Conservation (phyloP, 2,329 filamentous ascomycete species). For the Neofusicoccum sp. region DNA sequence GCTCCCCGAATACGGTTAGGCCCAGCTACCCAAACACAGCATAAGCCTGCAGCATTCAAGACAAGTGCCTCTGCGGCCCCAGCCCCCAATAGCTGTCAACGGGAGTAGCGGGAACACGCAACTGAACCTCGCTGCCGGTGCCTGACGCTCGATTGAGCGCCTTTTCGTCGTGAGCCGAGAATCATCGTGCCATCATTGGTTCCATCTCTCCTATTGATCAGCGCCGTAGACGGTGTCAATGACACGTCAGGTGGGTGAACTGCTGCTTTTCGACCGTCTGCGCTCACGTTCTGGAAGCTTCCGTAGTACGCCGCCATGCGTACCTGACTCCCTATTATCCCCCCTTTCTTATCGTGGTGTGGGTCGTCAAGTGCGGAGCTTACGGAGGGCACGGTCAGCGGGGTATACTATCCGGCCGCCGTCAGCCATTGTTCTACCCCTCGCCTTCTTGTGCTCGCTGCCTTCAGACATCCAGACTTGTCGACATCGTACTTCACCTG, state of each 20-base stretch:
- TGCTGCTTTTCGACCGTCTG: not conserved
- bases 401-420: not conserved
- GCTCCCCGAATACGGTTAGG: not conserved
- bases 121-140: not conserved
- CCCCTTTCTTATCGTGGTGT: not conserved
- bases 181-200: not conserved
- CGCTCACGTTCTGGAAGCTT: not conserved
- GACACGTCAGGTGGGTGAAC: not conserved
- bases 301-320: slow-evolving; percentile 6
- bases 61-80: not conserved
- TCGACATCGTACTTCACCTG: not conserved
- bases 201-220: not conserved
- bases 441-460: not conserved
- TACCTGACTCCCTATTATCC: not conserved
- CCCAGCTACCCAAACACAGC: too few species aligned
- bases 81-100: not conserved
- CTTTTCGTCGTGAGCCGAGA: not conserved
- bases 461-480: not conserved
- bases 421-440: not conserved
- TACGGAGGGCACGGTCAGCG: not conserved
- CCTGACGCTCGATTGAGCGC: not conserved
- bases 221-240: not conserved
- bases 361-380: not conserved
- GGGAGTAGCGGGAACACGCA: not conserved
- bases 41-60: not conserved